Evolutionary conservation across 495 filamentous ascomycete genomes (phyloP), one percentile per base, ranked within the genome.

Genomic region (Halenospora varia): DNA sequence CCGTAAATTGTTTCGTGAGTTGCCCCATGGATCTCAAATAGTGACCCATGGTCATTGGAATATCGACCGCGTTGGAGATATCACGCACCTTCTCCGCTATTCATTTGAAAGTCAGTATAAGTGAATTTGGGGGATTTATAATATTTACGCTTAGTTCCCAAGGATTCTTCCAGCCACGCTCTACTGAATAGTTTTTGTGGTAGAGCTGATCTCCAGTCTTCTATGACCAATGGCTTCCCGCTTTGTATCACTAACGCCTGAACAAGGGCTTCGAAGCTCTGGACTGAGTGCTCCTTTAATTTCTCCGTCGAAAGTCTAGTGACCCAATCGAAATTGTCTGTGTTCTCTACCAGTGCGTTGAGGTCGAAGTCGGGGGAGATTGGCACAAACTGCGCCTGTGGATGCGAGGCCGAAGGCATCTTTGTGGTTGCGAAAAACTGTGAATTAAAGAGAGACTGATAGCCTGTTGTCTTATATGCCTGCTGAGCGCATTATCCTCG

Each of bases 161-260:
- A 81, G 18, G 88, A 85, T 20, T 78, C 71, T 64, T 82, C 80
- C 22, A 98, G 74, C 93, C 94, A 98, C 56, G 79, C 70, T 13
- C 80, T 75, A 25, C 86, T 88, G 68, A 97, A 98, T 0, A 93
- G 81, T 66, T 80, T 80, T 39, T 69, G 69, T 10, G 81, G 80
- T 22, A 87, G 79, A 59, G 87, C 84, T 44, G 87, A 73, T 17
- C 82, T 76, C 76, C 90, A 97, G 22, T 90, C 91, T 68, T 94
- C 89, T 44, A 97, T 83, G 41, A 97, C 88, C 18, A 97, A 74
- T 11, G 93, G 93, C 54, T 86, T 88, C 4, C 93, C 93, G 18
- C 85, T 83, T n/a, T 85, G 74, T 48, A 96, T 84, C 10, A 96
- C 91, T 64, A 92, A 85, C 1, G 87, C 74, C 20, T 85, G 73